These are phyloP conservation scores for Exserohilum rostratum DNA, from an alignment of 2,329 filamentous ascomycete genomes.

Conservation along the genomic window DNA sequence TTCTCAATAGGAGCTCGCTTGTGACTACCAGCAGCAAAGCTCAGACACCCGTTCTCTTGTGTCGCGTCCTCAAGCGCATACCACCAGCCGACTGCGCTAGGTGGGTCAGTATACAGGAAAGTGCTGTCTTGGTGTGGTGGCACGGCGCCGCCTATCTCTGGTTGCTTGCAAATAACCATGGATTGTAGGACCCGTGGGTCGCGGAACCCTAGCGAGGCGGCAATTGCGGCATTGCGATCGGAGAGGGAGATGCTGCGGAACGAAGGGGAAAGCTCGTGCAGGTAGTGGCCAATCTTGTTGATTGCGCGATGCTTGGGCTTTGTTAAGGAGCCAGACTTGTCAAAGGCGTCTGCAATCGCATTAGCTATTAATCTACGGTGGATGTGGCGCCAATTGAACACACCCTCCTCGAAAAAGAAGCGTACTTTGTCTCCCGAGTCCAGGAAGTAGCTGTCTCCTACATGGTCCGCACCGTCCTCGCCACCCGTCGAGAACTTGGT, in stretches of 20 bases:
- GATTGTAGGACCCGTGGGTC: conserved; percentile 85
- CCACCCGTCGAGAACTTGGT: conserved; percentile 91
- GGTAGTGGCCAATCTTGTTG: conserved; percentile 67
- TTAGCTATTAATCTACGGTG: neutral
- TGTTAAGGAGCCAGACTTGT: conserved; percentile 65
- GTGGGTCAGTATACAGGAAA: conserved; percentile 88
- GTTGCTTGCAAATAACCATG: conserved; percentile 99
- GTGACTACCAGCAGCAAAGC: conserved; percentile 84
- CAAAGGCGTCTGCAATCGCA: conserved; percentile 71
- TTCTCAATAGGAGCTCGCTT: conserved; percentile 71
- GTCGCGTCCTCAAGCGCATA: conserved; percentile 95
- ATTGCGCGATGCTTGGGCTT: conserved; percentile 85
- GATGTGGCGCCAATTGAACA: neutral
- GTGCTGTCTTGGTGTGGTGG: conserved; percentile 91
- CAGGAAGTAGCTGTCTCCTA: conserved; percentile 95
- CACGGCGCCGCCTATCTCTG: conserved; percentile 90
- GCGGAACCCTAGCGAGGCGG: conserved; percentile 71
- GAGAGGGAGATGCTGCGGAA: conserved; percentile 62
- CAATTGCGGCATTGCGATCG: conserved; percentile 66
- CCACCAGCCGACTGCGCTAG: conserved; percentile 94
- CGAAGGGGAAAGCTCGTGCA: conserved; percentile 54
- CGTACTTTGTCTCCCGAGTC: conserved; percentile 87
- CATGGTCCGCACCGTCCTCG: conserved; percentile 70
- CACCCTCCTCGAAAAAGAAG: conserved; percentile 92
- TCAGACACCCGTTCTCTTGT: conserved; percentile 83